Conservation (phyloP, 176 grass and related monocot species). For the Oryza brachyantha region DNA sequence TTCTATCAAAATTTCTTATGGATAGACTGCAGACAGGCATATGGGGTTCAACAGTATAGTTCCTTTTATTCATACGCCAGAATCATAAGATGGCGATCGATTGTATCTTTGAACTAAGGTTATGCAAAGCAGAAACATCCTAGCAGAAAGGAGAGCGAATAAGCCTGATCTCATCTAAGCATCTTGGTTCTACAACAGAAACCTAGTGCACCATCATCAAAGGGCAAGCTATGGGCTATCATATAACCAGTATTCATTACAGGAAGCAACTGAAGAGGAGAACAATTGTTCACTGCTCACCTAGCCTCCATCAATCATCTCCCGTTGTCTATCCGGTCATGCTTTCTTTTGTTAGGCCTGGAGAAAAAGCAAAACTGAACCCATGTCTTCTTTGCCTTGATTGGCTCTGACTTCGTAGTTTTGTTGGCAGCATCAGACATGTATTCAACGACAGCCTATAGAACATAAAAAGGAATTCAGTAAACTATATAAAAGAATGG, state of each 20-base stretch:
- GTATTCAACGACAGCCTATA: constrained; percentile 82
- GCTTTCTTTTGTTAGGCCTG: constrained; percentile 96
- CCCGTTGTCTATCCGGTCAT: constrained; percentile 51
- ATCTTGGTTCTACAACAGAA: constrained; percentile 3
- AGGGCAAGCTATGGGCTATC: constrained; percentile 5
- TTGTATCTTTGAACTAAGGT: constrained; percentile 19
- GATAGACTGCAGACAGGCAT: background rate
- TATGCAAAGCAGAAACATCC: background rate
- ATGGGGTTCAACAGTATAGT: constrained; percentile 5
- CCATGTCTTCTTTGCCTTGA: constrained; percentile 75
- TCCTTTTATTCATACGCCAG: background rate
- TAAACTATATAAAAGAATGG: constrained; percentile 9
- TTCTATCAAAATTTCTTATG: constrained; percentile 1
- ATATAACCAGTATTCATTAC: background rate
- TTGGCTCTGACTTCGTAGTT: constrained; percentile 50
- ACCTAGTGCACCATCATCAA: constrained; percentile 7
- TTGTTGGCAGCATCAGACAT: constrained; percentile 73
- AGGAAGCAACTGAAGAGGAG: background rate
- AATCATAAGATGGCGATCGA: background rate
- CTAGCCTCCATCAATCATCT: constrained; percentile 42
- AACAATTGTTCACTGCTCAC: background rate
- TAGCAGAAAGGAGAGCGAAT: background rate
- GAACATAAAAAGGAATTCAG: constrained; percentile 25
- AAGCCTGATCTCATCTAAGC: constrained; percentile 15
- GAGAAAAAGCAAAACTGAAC: constrained; percentile 80